Base-by-base conservation (phyloP, 495 filamentous ascomycete genomes). In the Xylaria palmicola region DNA sequence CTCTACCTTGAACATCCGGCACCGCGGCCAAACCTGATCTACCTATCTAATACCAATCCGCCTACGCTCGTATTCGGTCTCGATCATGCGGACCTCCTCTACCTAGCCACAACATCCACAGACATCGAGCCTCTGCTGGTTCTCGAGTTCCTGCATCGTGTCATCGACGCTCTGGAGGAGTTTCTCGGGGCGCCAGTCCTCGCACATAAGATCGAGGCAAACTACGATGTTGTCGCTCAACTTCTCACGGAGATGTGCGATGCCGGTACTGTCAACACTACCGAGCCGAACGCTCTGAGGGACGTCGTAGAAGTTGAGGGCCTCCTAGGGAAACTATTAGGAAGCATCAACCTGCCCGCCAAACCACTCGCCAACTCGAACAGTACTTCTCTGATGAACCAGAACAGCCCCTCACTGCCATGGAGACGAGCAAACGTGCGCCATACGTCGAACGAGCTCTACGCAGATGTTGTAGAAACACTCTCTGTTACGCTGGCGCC, bases 201-300 rank as follows among this genome's bases (percentile, higher is more conserved):
- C 20, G 88, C 91, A 15, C 81, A 79, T 59, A 96, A 93, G 76
- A 87, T 99, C 66, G 91, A 96, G 72, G 79, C 79, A 30, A 90
- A 85, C 72, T 99, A 98, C 70, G 91, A 98, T 85, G 88, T 98
- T 43, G 90, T 96, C 22, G 92, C 92, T 17, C 95, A 98, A 74
- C 77, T 99, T 7, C 81, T 98, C 27, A 88, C 87, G 65, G 94
- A 99, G 76, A 97, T 98, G 88, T 96, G 93, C 72, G 94, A 99
- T 83, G 92, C 86, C 12, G 95, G 94, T 3, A 81, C 87, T n/a
- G 82, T 97, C 12, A 89, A 83, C 69, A 96, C 91, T 44, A 97
- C 93, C 10, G 94, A 99, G 71, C 90, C 90, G 3, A 98, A 98
- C 77, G 91, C 92, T 6, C 73, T 99, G 65, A 84, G 92, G 64